Evolutionary conservation across 495 filamentous ascomycete genomes (phyloP), one percentile per base, ranked within the genome.

Genomic region (Hyaloscypha hepaticicola): DNA sequence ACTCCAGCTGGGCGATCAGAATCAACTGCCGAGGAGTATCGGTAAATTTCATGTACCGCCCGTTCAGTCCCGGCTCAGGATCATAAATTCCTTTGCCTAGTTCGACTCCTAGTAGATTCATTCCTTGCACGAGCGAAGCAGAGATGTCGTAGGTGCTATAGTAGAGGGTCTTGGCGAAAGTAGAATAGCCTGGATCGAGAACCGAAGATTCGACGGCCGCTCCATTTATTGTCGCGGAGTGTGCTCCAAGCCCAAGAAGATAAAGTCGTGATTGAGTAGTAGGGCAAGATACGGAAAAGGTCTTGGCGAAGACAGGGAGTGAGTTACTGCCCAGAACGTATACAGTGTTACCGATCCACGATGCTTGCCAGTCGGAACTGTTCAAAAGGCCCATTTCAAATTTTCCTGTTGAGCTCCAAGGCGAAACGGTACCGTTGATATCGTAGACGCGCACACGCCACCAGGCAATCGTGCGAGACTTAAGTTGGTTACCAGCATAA

Each of bases 231-330:
- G 25, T 55, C 26, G 52, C 52, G n/a, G 52, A 24, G 26, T 55
- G 52, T 55, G 12, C n/a, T 26, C 52, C 52, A 55, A 55, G 52
- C 12, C 52, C 52, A 24, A 55, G 52, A 25, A 55, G 25, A 55
- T 55, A 55, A 14, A 55, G 26, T 16, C 52, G n/a, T 25, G 21
- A n/a, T 28, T 28, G 11, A 14, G 25, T 28, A 25, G 26, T 26
- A 14, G 52, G 21, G 25, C 52, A 55, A 26, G 52, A 25, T 16
- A 55, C 25, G 25, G n/a, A 26, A 26, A 55, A 55, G 26, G 5
- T 14, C 25, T 55, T 55, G n/a, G 52, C 52, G 25, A 55, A 55
- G 9, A 55, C 25, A 24, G 52, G 52, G 12, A 55, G 25, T 24
- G 21, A 24, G 52, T 55, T 55, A 3, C 3, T 28, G 21, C 52